Conservation (phyloP, 1,284 basidiomycete genomes). For the Grifola frondosa region DNA sequence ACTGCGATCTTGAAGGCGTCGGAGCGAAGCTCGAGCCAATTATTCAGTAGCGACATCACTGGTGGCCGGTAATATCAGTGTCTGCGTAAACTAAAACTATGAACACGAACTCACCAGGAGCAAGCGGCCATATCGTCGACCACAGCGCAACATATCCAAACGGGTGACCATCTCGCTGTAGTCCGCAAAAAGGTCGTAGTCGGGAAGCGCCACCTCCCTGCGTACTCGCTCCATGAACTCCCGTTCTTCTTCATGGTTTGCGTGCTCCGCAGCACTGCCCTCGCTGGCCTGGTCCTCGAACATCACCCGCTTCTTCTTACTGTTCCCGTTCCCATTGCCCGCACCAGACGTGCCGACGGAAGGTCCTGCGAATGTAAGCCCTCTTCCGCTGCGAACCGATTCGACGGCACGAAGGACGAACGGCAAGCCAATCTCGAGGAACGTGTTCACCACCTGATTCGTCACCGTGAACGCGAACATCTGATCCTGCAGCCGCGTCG, state of each 20-base stretch:
- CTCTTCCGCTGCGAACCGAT: conserved; percentile 47
- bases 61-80: background rate
- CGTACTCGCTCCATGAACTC: conserved; percentile 78
- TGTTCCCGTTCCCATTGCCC: conserved; percentile 18
- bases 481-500: conserved; percentile 80
- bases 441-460: conserved; percentile 83
- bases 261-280: conserved; percentile 29
- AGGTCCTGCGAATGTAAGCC: conserved; percentile 22
- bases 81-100: background rate
- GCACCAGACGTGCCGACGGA: conserved; percentile 18
- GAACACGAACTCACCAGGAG: conserved; percentile 55
- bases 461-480: conserved; percentile 96
- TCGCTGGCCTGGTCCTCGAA: conserved; percentile 62
- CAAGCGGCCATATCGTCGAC: conserved; percentile 94
- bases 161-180: conserved; percentile 94
- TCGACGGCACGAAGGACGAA: conserved; percentile 68
- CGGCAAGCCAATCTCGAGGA: conserved; percentile 85
- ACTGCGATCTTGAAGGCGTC: conserved; percentile 95
- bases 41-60: conserved; percentile 81
- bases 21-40: conserved; percentile 88
- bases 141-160: conserved; percentile 93
- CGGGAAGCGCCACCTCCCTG: conserved; percentile 76
- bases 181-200: conserved; percentile 81
- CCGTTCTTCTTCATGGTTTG: conserved; percentile 60
- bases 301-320: conserved; percentile 59